A percentile compares a stretch with the other conserved stretches of the same genome.
phyloP scores from a whole-genome alignment of 306 rosid species.

The Notholithocarpus densiflorus region DNA sequence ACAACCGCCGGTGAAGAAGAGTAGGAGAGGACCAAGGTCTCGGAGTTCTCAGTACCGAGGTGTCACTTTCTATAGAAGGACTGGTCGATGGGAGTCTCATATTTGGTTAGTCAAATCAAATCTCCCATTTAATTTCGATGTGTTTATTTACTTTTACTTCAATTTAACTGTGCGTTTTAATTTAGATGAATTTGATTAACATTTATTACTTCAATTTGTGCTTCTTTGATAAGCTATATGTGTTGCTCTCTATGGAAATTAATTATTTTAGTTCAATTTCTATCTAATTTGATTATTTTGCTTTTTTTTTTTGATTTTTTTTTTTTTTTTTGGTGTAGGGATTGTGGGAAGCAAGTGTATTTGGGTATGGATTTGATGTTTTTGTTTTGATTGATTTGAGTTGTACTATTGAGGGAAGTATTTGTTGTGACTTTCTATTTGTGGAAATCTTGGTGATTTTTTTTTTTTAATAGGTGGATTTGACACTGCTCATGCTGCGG shows the following conservation, averaged over 20 bases:
- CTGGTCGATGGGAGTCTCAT: conserved; percentile 99
- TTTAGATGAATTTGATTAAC: neutral
- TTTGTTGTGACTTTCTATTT: conserved; percentile 32
- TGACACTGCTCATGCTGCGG: conserved; percentile 98
- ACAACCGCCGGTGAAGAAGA: conserved; percentile 72
- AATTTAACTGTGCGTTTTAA: neutral
- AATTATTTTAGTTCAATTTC: conserved; percentile 14
- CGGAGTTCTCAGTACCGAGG: conserved; percentile 99
- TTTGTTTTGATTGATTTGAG: conserved; percentile 17
- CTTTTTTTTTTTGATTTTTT: neutral
- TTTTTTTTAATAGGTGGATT: conserved; percentile 66
- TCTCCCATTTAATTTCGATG: conserved; percentile 11
- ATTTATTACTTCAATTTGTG: neutral
- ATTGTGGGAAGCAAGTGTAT: conserved; percentile 97
- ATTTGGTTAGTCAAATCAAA: conserved; percentile 71
- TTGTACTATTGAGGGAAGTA: conserved; percentile 13
- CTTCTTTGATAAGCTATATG: neutral
- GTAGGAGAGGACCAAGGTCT: conserved; percentile 97
- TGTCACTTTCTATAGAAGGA: conserved; percentile 93
- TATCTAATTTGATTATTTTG: conserved; percentile 15
- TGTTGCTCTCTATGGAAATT: neutral
- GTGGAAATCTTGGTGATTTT: conserved; percentile 28
- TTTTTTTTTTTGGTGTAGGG: conserved; percentile 55
- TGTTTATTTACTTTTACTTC: neutral
- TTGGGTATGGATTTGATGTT: conserved; percentile 61